Percentiles rank a stretch among this genome's conserved stretches.
These are phyloP conservation scores for Sporothrix mexicana DNA, from an alignment of 2,329 filamentous ascomycete genomes.

Conservation along the genomic window DNA sequence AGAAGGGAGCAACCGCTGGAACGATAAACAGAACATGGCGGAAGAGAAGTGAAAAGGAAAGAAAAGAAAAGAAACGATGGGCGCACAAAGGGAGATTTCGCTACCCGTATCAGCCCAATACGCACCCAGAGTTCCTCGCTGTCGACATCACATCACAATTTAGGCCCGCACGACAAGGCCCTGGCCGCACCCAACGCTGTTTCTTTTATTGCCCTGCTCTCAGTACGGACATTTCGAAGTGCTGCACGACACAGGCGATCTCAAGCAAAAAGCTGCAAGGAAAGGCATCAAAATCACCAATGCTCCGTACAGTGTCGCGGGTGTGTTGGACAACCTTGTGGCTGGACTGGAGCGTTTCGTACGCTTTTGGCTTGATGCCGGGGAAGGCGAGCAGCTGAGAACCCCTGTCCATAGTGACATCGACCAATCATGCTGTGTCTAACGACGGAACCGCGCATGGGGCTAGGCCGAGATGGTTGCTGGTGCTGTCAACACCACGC, in stretches of 20 bases:
- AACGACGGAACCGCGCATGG: slow-evolving; percentile 7
- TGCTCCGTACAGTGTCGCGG: background rate
- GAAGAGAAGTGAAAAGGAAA: background rate
- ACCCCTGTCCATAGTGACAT: slow-evolving; percentile 17
- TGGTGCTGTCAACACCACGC: slow-evolving; percentile 14
- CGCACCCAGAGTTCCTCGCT: background rate
- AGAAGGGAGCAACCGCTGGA: background rate
- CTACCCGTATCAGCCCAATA: slow-evolving; percentile 24
- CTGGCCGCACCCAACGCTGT: background rate
- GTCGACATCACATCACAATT: slow-evolving; percentile 9
- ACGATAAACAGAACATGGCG: background rate
- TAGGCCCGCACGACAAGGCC: background rate
- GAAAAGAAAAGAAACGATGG: too few species aligned
- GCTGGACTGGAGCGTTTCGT: slow-evolving; percentile 4
- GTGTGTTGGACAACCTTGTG: background rate
- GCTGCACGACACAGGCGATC: background rate
- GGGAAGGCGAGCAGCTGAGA: slow-evolving; percentile 36
- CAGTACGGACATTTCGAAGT: background rate
- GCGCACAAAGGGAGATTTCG: too few species aligned
- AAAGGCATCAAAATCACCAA: background rate
- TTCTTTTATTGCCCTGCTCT: background rate
- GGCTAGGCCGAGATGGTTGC: slow-evolving; percentile 28
- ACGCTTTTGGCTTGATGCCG: slow-evolving; percentile 33
- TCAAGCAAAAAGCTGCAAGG: background rate
- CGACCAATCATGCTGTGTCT: slow-evolving; percentile 23